phyloP scores from a whole-genome alignment of 441 rosid species.

The Populus hybrid region DNA sequence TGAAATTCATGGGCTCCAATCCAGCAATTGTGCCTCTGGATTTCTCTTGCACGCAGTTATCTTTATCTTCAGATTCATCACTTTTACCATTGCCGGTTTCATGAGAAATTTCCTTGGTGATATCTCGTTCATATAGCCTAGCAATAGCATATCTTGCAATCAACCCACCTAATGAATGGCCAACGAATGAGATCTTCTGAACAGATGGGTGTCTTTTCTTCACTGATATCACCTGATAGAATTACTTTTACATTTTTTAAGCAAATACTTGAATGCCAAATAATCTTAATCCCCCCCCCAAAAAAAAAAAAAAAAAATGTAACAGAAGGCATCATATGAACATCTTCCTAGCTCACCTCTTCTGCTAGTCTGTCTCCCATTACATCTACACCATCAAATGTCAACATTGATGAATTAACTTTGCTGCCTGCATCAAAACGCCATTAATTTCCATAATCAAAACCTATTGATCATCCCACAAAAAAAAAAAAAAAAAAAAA shows the following conservation, averaged over 20 bases:
- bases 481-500: not conserved
- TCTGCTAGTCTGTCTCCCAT: conserved; percentile 92
- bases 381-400: conserved; percentile 85
- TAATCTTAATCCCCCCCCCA: not conserved
- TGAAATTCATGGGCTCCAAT: conserved; percentile 74
- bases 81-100: conserved; percentile 32
- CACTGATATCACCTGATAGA: conserved; percentile 67
- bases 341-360: conserved; percentile 48
- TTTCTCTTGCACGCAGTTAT: conserved; percentile 31
- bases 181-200: conserved; percentile 69
- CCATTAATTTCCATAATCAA: not conserved
- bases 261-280: not conserved
- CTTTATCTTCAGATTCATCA: conserved; percentile 34
- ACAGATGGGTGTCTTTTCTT: conserved; percentile 50
- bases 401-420: conserved; percentile 46
- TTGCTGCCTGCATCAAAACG: conserved; percentile 62
- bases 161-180: conserved; percentile 90
- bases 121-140: conserved; percentile 51
- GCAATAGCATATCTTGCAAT: conserved; percentile 86
- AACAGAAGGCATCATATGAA: conserved; percentile 6
- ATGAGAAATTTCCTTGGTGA: conserved; percentile 29
- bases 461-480: not conserved
- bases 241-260: not conserved
- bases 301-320: not conserved
- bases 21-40: conserved; percentile 61